Conservation (phyloP, 2,329 filamentous ascomycete species). For the Simplicillium sp. region DNA sequence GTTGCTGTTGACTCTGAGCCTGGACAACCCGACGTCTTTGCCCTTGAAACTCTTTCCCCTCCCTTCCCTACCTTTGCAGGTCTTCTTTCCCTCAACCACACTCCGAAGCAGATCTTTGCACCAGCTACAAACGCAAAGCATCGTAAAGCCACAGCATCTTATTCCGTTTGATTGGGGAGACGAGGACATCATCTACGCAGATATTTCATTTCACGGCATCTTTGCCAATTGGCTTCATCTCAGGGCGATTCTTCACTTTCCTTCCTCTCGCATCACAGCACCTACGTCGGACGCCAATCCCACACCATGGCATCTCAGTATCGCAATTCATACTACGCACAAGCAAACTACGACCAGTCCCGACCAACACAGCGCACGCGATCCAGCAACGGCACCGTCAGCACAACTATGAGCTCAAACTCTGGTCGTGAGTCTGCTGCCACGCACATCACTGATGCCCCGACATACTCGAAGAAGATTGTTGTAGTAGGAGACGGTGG, state of each 20-base stretch:
- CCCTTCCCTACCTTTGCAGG: not conserved
- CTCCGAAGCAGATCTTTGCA: no score
- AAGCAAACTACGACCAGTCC: conserved; percentile 24
- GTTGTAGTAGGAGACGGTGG: conserved; percentile 97
- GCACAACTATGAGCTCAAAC: conserved; percentile 70
- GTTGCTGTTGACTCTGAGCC: not conserved
- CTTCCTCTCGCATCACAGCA: conserved; percentile 5
- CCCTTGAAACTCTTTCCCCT: not conserved
- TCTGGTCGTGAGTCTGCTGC: conserved; percentile 68
- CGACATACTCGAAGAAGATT: conserved; percentile 96
- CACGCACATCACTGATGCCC: conserved; percentile 82
- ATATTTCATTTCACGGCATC: no score
- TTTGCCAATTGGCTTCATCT: conserved; percentile 2
- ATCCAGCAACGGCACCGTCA: conserved; percentile 83
- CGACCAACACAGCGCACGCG: conserved; percentile 46
- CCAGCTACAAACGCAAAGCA: no score
- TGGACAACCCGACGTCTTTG: not conserved
- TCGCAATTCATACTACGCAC: conserved; percentile 43
- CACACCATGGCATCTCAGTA: conserved; percentile 41
- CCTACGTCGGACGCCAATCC: not conserved
- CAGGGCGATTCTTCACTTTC: conserved; percentile 3
- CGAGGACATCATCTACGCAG: no score
- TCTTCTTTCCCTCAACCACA: no score
- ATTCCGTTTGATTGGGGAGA: no score
- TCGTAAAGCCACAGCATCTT: no score